These are phyloP conservation scores for Urochloa ruziziensis DNA, from an alignment of 176 grass and related monocot species.

Conservation along the genomic window DNA sequence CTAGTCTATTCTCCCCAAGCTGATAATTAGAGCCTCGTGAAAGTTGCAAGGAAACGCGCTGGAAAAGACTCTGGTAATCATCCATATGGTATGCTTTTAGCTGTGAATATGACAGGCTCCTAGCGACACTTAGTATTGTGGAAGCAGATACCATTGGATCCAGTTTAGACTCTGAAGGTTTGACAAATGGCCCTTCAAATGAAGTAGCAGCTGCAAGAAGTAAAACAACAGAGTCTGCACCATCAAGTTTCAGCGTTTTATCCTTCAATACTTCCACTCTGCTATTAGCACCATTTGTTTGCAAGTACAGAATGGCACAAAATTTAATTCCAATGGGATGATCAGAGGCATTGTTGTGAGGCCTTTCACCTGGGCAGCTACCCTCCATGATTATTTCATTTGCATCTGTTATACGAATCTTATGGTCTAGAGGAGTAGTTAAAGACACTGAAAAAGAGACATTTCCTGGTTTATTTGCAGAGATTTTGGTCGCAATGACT, in stretches of 20 bases:
- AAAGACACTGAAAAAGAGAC: slow-evolving; percentile 67
- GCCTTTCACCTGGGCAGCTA: slow-evolving; percentile 59
- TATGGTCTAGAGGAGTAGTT: slow-evolving; percentile 50
- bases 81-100: slow-evolving; percentile 64
- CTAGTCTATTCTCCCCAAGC: slow-evolving; percentile 9
- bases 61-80: slow-evolving; percentile 89
- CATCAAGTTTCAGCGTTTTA: slow-evolving; percentile 66
- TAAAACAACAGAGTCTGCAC: slow-evolving; percentile 78
- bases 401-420: slow-evolving; percentile 41
- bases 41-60: slow-evolving; percentile 74
- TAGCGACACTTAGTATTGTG: slow-evolving; percentile 47
- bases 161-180: slow-evolving; percentile 68
- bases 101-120: slow-evolving; percentile 68
- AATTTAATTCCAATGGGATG: slow-evolving; percentile 67
- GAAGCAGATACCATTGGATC: slow-evolving; percentile 47
- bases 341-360: slow-evolving; percentile 33
- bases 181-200: slow-evolving; percentile 70
- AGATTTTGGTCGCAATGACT: slow-evolving; percentile 68
- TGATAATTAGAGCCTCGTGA: slow-evolving; percentile 42
- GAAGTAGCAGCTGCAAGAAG: slow-evolving; percentile 75
- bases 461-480: slow-evolving; percentile 53
- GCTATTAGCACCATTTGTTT: slow-evolving; percentile 38
- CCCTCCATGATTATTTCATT: slow-evolving; percentile 81
- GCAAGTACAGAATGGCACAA: slow-evolving; percentile 60
- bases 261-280: slow-evolving; percentile 48